Base-by-base conservation (phyloP, 768 basidiomycete species). In the Phylloporus rhodoxanthus region DNA sequence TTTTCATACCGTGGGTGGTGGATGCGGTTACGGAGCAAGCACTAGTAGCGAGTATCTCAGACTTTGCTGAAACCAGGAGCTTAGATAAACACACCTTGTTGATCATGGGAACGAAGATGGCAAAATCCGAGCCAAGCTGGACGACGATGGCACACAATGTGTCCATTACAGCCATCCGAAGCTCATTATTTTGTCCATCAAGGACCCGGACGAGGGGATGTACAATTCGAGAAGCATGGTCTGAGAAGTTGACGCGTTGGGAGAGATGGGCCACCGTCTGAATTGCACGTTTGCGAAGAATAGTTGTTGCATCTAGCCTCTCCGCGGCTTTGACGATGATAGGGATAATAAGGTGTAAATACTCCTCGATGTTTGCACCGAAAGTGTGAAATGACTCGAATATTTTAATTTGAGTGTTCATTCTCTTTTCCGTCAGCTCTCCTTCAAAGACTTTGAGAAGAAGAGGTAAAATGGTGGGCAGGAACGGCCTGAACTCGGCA, bases 101-200 rank as follows among this genome's bases (percentile, higher is more conserved):
- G 56, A 99, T 89, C 57, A 94, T 94, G 1, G 96, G 93, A 30
- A 98, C 89, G 59, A 98, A 99, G 38, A 99, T 91, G 4, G 96
- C 93, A 57, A 94, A 99, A 65, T 98, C 95, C 0, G 94, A 85
- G 1, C 94, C 94, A 45, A 99, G 81, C 61, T 99, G 96, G 32
- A 91, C 76, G 33, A 97, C 84, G 34, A 98, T 74, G 1, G 93
- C 88, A 64, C 91, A 96, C 2, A 99, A 71, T 0, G 93, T 90
- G 52, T 97, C 93, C 83, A 98, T 86, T 8, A 94, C 89, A 1
- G 87, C 81, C 67, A 79, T 79, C 19, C 90, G 77, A 41, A 98
- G 72, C 50, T 97, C 94, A 51, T 86, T 86, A 56, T 77, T 84
- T 2, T 78, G 73, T 30, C 73, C 75, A 36, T 84, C 83, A 49